Conservation (phyloP, 441 rosid species). For the Arabidopsis lyrata region DNA sequence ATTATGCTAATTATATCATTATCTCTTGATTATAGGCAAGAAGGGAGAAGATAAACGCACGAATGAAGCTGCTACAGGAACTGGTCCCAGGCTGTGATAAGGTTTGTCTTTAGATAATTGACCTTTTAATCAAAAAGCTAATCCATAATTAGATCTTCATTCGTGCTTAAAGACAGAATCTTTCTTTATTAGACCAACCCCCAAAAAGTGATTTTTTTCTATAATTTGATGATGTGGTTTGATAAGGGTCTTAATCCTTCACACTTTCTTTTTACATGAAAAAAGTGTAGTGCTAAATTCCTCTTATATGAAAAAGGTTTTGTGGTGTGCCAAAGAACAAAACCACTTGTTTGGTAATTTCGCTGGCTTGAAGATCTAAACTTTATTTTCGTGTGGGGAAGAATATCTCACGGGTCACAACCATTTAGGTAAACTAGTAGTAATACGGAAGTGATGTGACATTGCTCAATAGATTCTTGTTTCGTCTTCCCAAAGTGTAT, state of each 20-base stretch:
- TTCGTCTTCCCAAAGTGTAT: constrained; percentile 25
- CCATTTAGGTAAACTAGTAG: constrained; percentile 21
- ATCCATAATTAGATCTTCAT: constrained; percentile 50
- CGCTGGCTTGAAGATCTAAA: background rate
- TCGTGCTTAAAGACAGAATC: constrained; percentile 35
- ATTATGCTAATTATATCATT: constrained; percentile 9
- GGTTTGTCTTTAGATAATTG: constrained; percentile 40
- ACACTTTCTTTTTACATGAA: constrained; percentile 17
- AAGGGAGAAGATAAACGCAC: constrained; percentile 70
- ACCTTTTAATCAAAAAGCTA: constrained; percentile 39
- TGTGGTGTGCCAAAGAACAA: constrained; percentile 22
- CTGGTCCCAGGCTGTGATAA: constrained; percentile 74
- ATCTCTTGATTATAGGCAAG: constrained; percentile 52
- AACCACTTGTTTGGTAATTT: constrained; percentile 28
- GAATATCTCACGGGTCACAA: constrained; percentile 23
- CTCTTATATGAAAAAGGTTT: constrained; percentile 3
- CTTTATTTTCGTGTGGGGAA: constrained; percentile 30
- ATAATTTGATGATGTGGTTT: constrained; percentile 20
- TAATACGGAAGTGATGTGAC: constrained; percentile 35
- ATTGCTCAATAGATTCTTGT: constrained; percentile 18
- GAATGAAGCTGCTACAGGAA: constrained; percentile 72
- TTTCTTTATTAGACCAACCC: constrained; percentile 38
- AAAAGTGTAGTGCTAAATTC: constrained; percentile 9
- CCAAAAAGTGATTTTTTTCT: constrained; percentile 16
- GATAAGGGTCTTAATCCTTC: constrained; percentile 24